phyloP scores from a whole-genome alignment of 78 protist species.

The Dictyostelium citrinum region DNA sequence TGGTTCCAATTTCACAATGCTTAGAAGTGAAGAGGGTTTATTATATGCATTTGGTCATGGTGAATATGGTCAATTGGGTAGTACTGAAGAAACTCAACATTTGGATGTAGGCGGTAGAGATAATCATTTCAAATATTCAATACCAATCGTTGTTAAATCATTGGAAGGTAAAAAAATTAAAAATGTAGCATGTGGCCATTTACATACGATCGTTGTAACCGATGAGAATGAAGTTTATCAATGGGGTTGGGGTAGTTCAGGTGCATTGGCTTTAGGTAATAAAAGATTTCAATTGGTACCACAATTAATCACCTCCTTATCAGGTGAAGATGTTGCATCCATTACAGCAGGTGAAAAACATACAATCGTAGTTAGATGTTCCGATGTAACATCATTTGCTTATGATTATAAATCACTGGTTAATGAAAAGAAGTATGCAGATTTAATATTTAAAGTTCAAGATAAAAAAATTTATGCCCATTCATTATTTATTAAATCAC shows the following conservation, averaged over 20 bases:
- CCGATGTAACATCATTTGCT: conserved; percentile 72
- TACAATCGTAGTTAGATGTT: conserved; percentile 21
- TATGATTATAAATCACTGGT: conserved; percentile 59
- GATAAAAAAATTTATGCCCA: conserved; percentile 48
- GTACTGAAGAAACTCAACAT: conserved; percentile 52
- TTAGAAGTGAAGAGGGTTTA: background rate
- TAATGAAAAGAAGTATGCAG: conserved; percentile 15
- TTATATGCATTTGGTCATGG: conserved; percentile 75
- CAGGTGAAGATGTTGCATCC: conserved; percentile 49
- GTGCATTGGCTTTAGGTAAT: conserved; percentile 73
- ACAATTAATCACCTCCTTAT: conserved; percentile 24
- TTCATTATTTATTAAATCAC: conserved; percentile 16
- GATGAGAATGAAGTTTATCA: conserved; percentile 52
- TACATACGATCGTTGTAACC: conserved; percentile 66
- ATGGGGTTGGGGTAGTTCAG: conserved; percentile 82
- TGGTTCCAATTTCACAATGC: conserved; percentile 70
- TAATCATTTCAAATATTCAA: conserved; percentile 56
- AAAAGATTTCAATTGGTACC: conserved; percentile 70
- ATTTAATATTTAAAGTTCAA: conserved; percentile 34
- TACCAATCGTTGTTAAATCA: conserved; percentile 21
- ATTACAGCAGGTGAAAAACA: conserved; percentile 79
- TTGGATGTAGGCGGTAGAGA: conserved; percentile 36
- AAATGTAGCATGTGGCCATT: conserved; percentile 72
- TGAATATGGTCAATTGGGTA: conserved; percentile 77
- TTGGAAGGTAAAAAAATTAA: conserved; percentile 14